Conservation (phyloP, 2,329 filamentous ascomycete species). For the Penicillium sp. region DNA sequence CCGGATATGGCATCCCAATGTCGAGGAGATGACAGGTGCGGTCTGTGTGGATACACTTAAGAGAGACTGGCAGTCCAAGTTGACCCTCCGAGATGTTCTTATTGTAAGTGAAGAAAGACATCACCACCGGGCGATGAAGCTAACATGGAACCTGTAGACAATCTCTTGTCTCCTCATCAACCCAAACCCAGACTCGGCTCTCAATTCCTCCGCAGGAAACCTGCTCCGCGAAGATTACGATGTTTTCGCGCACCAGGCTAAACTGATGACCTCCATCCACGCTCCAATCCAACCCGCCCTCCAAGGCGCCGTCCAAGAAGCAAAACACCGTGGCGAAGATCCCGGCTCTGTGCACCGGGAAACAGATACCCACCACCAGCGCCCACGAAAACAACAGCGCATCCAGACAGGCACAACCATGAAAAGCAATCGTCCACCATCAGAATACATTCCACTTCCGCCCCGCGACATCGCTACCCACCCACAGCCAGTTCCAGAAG, state of each 20-base stretch:
- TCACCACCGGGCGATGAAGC: background rate
- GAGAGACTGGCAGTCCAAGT: constrained; percentile 59
- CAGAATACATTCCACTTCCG: constrained; percentile 1
- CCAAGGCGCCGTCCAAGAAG: constrained; percentile 49
- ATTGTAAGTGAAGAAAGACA: constrained; percentile 35
- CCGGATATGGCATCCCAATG: constrained; percentile 64
- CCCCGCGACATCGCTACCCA: background rate
- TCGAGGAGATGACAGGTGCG: constrained; percentile 61
- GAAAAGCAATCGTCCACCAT: constrained; percentile 10
- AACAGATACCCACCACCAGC: constrained; percentile 25
- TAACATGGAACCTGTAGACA: constrained; percentile 37
- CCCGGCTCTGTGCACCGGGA: constrained; percentile 22
- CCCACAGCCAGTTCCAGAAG: constrained; percentile 5
- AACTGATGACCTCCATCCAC: constrained; percentile 63
- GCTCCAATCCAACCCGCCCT: constrained; percentile 53
- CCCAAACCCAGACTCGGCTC: constrained; percentile 63
- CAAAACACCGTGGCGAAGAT: constrained; percentile 57
- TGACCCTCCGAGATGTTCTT: constrained; percentile 61
- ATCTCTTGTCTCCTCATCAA: constrained; percentile 64
- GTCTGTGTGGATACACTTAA: constrained; percentile 67
- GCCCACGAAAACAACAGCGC: constrained; percentile 15
- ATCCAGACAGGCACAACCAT: constrained; percentile 7
- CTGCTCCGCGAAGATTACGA: constrained; percentile 61
- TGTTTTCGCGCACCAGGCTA: constrained; percentile 57
- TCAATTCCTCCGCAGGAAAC: constrained; percentile 62